Conservation (phyloP, 169 alveolate species). For the Cryptosporidium meleagridis region DNA sequence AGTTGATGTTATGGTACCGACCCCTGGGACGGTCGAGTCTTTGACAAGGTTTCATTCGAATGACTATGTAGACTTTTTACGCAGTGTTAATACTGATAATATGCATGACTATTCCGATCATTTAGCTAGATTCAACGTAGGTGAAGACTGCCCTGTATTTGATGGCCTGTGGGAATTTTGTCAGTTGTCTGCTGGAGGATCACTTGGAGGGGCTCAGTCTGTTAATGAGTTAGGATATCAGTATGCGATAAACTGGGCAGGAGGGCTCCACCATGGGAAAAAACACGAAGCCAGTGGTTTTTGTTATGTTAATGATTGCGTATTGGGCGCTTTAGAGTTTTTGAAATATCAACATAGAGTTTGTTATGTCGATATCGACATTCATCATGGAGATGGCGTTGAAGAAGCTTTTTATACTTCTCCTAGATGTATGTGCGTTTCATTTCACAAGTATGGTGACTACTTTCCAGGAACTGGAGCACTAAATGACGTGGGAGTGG, state of each 20-base stretch:
- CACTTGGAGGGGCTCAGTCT: slow-evolving; percentile 85
- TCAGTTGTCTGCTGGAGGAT: slow-evolving; percentile 86
- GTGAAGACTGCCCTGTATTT: slow-evolving; percentile 93
- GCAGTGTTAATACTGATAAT: slow-evolving; percentile 85
- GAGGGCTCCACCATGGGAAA: slow-evolving; percentile 93
- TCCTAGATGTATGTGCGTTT: slow-evolving; percentile 84
- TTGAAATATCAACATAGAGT: slow-evolving; percentile 88
- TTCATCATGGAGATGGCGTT: slow-evolving; percentile 98
- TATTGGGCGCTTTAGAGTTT: slow-evolving; percentile 88
- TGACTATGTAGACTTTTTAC: slow-evolving; percentile 88
- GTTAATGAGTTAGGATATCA: slow-evolving; percentile 83
- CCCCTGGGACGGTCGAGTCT: slow-evolving; percentile 71
- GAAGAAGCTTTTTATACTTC: slow-evolving; percentile 96
- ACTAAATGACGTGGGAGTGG: slow-evolving; percentile 88
- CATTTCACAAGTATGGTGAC: slow-evolving; percentile 91
- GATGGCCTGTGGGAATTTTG: slow-evolving; percentile 91
- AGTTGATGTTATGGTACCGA: slow-evolving; percentile 71
- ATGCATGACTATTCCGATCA: slow-evolving; percentile 86
- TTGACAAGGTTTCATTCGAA: slow-evolving; percentile 86
- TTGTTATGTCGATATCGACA: slow-evolving; percentile 91
- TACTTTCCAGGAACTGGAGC: slow-evolving; percentile 94
- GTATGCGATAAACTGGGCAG: slow-evolving; percentile 91
- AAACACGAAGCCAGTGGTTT: slow-evolving; percentile 91
- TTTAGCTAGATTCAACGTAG: slow-evolving; percentile 87
- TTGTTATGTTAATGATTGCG: slow-evolving; percentile 92